phyloP scores from a whole-genome alignment of 1,284 basidiomycete species.

The Paramarasmius palmivorus region DNA sequence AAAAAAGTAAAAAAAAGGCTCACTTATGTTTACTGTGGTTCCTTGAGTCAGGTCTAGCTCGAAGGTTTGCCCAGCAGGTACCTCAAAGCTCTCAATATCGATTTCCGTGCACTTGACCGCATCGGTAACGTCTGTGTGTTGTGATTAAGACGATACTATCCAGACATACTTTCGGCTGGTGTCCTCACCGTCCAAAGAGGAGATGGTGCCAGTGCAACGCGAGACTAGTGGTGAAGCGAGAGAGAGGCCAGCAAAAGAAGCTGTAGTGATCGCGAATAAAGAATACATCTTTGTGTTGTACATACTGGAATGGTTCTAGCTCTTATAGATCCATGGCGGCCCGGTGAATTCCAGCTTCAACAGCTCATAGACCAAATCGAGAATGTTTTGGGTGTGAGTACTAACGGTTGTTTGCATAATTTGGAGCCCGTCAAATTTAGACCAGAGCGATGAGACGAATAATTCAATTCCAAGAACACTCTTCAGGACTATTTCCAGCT shows the following conservation, averaged over 20 bases:
- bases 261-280: slow-evolving; percentile 5
- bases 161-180: not conserved
- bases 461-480: too few relatives aligned
- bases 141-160: not conserved
- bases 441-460: too few relatives aligned
- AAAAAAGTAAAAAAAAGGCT: slow-evolving; percentile 20
- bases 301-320: not conserved
- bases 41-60: slow-evolving; percentile 36
- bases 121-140: slow-evolving; percentile 34
- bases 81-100: slow-evolving; percentile 47
- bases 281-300: slow-evolving; percentile 1
- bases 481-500: too few relatives aligned
- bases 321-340: too few relatives aligned
- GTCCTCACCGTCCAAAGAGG: slow-evolving; percentile 31
- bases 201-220: slow-evolving; percentile 41
- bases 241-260: slow-evolving; percentile 13
- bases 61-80: slow-evolving; percentile 44
- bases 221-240: slow-evolving; percentile 15
- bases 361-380: not conserved
- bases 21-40: slow-evolving; percentile 49
- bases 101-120: slow-evolving; percentile 49
- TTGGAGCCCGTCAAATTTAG: not conserved
- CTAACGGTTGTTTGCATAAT: too few relatives aligned
- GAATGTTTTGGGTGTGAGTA: not conserved
- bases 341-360: not conserved